Base-by-base conservation (phyloP, 768 basidiomycete species). In the Termitomyces sp. region DNA sequence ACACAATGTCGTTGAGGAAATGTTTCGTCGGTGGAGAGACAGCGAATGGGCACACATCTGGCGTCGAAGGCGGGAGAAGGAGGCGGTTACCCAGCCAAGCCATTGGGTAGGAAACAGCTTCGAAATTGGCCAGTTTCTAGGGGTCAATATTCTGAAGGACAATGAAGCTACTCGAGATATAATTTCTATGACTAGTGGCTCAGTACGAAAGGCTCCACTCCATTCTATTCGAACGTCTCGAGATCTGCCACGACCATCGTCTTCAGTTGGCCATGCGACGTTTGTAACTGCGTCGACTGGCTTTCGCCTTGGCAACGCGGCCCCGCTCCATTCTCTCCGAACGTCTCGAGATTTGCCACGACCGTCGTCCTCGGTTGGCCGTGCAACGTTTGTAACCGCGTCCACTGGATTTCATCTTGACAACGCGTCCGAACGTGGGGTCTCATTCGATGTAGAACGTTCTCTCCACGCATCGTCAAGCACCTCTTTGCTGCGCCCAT, bases 51-150 rank as follows among this genome's bases (percentile, higher is more conserved):
- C 81, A 1, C 65, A 72, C 57, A 69, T 80, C 47, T 75, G 81
- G 71, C 72, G 68, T 37, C 73, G 70, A n/a, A 70, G 78, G 57
- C 74, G 74, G 20, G 70, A 69, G 31, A 76, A 73, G 54, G 63
- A 71, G 31, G 63, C 65, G 4, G 14, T 17, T 12, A 5, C 20
- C 5, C 40, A 60, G 40, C 58, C 65, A 15, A 72, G 69, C 14
- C 77, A 73, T 25, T 92, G 89, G 89, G 80, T 89, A 34, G 90
- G 92, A 32, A 79, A 79, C 29, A 90, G 86, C 61, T 94, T 94
- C 63, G 88, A 91, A 67, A 78, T 94, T 42, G 92, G 92, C 3
- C 80, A 80, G n/a, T 80, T 94, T 62, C 76, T 92, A 42, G 92
- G 90, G 11, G 80, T 92, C 55, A 82, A 85, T 63, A 74, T 89